Evolutionary conservation across 495 filamentous ascomycete genomes (phyloP), one percentile per base, ranked within the genome.

Genomic region (Evernia prunastri): DNA sequence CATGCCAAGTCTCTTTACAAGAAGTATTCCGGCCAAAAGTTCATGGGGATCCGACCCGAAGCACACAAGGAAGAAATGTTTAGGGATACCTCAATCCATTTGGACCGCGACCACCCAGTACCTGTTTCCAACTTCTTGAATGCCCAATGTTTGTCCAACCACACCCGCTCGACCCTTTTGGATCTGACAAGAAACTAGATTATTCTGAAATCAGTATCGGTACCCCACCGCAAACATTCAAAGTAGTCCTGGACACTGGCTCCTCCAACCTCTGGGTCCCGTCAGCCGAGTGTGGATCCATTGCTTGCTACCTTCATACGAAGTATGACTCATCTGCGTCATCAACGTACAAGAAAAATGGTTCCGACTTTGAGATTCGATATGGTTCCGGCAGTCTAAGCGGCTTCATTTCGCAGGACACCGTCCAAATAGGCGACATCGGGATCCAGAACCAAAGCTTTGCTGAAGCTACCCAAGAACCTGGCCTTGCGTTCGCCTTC

Each of bases 261-360:
- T 97, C 92, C 81, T 99, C 95, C 67, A 99, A 99, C 80, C 83
- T 99, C 61, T 99, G 95, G 95, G 95, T 99, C 60, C 95, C 95
- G 6, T 96, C 92, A 4, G 79, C 81, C 18, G 81, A 90, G 68
- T 99, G 95, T 76, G 88, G 86, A 71, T 97, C 93, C 59, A 99
- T 99, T 70, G 95, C 95, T 65, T 99, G 95, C 83, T 99, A 92
- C 76, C 87, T 99, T 63, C 95, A 99, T 81, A 84, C 74, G 74
- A 99, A 93, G 82, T 99, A 96, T 77, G 94, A 97, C 76, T 91
- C 90, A 58, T 90, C 88, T 35, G 76, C 86, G 1, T 99, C 95
- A 47, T 91, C 86, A 36, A 89, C 91, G n/a, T 96, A 90, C 84
- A 87, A 94, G 83, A 81, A 86, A 80, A 99, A 99, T 67, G 95